Conservation (phyloP, 306 rosid species). For the Hippophae rhamnoides region DNA sequence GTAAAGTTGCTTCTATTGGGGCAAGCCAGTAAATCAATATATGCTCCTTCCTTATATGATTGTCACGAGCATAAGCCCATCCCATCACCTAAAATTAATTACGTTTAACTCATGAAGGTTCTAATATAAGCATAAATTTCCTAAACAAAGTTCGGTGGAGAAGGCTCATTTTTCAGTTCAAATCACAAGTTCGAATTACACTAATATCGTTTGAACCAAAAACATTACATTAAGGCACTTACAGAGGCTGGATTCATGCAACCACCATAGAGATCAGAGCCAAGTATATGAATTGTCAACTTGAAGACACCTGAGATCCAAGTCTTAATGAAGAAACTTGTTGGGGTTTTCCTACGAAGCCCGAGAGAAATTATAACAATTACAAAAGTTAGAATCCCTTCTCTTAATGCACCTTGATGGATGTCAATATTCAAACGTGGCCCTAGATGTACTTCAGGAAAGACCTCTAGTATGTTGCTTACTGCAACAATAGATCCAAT, state of each 20-base stretch:
- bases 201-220: too few relatives aligned
- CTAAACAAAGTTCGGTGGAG: too few relatives aligned
- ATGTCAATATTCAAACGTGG: constrained; percentile 63
- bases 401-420: constrained; percentile 75
- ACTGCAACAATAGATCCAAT: too few relatives aligned
- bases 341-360: constrained; percentile 44
- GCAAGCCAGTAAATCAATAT: constrained; percentile 86
- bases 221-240: constrained; percentile 18
- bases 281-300: constrained; percentile 68
- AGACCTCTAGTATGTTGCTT: constrained; percentile 5
- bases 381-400: constrained; percentile 64
- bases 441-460: constrained; percentile 69
- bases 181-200: too few relatives aligned
- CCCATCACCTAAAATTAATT: constrained; percentile 61
- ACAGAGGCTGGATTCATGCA: constrained; percentile 93
- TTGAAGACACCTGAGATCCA: constrained; percentile 92
- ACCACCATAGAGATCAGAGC: constrained; percentile 89
- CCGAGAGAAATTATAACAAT: constrained; percentile 59
- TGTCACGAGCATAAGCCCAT: constrained; percentile 92
- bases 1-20: constrained; percentile 68
- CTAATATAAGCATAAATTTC: too few relatives aligned
- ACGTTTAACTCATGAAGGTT: not conserved
- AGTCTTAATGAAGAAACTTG: constrained; percentile 72
- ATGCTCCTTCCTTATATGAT: constrained; percentile 79
- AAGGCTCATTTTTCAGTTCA: too few relatives aligned